Base-by-base conservation (phyloP, 805 yeast genomes). In the Lachancea cidri region DNA sequence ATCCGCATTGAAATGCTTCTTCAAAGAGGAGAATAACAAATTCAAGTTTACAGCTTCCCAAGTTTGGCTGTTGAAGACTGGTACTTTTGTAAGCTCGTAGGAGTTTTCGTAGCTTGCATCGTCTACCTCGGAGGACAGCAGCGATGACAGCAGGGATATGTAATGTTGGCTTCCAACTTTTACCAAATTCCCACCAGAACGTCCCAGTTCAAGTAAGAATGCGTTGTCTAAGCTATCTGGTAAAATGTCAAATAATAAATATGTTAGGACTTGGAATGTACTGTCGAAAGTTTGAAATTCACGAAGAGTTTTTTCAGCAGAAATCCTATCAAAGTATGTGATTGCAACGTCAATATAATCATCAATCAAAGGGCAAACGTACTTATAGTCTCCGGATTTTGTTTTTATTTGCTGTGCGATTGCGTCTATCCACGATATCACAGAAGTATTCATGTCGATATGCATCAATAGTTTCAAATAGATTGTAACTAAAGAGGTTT, bases 401-500 rank as follows among this genome's bases (percentile, higher is more conserved):
- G 55, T 46, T 27, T 53, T 57, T 3, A 68, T 49, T 52, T 75
- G 73, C 24, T 60, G 61, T 15, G 64, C 64, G 16, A 77, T 57
- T 32, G 66, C 59, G 16, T 60, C 51, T 19, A 74, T 39, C 38
- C 66, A 48, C 0, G 55, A 47, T 16, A 53, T 44, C 27, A 48
- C 38, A 7, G 54, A 44, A 1, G 54, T 48, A 5, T 58, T 44
- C 0, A 62, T 47, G 32, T 71, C 58, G 31, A 72, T 58, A 47
- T 67, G 64, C 13, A 72, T 56, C 24, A 80, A 43, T 5, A 77
- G 52, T 40, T 67, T 66, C 40, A 83, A 54, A 45, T 72, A 70
- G 25, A 78, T 58, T 0, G 81, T 71, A 49, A 81, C 86, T 7
- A 70, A 47, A 2, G 74, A 58, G 0, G 58, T 69, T 41, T 76